Base-by-base conservation (phyloP, 2,329 filamentous ascomycete genomes). In the Ceratocystis albifundus region DNA sequence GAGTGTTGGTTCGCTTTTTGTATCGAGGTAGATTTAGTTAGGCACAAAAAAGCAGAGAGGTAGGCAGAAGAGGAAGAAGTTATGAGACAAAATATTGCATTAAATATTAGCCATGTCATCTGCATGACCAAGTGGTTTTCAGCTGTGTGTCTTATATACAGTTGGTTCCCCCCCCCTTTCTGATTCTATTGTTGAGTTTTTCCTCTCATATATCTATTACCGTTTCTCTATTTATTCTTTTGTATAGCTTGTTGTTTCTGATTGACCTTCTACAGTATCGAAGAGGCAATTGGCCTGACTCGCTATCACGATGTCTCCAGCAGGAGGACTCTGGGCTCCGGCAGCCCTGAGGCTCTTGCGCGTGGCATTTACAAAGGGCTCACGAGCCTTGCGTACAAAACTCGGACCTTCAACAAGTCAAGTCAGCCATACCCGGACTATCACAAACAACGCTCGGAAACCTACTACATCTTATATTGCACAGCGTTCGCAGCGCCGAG, bases 261-360 rank as follows among this genome's bases (percentile, higher is more conserved):
- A 44, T 44, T 46, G 66, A 25, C 55, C 61, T 45, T 65, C 55
- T 67, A 28, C 48, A 28, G 15, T 15, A 48, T 36, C 46, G 12
- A 59, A 61, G 55, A 67, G 20, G 55, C 44, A 44, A 32, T 6
- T 62, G 48, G 66, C 48, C 55, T 61, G 22, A 65, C 48, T 62
- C 25, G 20, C n/a, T 46, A 65, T 45, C 25, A 79, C 70, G 70
- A 85, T 85, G 82, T 78, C 78, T 76, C 79, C 80, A 73, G 74
- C 75, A 73, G 80, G 80, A 77, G 81, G 80, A 75, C 77, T 83
- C 74, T 83, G 79, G 82, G 82, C 79, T 62, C 80, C 81, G 68
- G 76, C 78, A 73, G 79, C 80, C 76, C 75, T 83, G 73, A 80
- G 80, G 74, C 75, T 81, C 71, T 76, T 84, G 71, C 79, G 80